phyloP scores from a whole-genome alignment of 1,284 basidiomycete species.

The Trichosporon sp. region DNA sequence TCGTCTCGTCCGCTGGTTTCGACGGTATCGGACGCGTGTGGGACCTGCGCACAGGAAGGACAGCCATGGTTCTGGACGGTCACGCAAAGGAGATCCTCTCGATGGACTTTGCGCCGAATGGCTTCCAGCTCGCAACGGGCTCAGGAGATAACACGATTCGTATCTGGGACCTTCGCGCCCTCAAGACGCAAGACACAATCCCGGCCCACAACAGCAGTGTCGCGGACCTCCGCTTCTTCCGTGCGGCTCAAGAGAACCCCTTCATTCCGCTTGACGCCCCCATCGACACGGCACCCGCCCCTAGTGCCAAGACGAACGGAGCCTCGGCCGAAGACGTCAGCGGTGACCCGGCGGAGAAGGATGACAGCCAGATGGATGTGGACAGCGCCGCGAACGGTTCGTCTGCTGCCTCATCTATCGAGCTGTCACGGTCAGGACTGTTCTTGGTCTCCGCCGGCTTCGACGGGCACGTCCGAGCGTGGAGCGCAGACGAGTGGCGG shows the following conservation, averaged over 20 bases:
- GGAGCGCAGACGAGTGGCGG: slow-evolving; percentile 99
- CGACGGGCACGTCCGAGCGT: slow-evolving; percentile 90
- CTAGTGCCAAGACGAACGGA: slow-evolving; percentile 32
- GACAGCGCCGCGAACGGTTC: slow-evolving; percentile 9
- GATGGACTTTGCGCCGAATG: slow-evolving; percentile 91
- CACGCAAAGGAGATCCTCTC: slow-evolving; percentile 91
- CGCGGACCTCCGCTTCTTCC: slow-evolving; percentile 92
- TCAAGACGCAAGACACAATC: slow-evolving; percentile 90
- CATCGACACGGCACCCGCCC: slow-evolving; percentile 33
- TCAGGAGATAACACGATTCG: slow-evolving; percentile 95
- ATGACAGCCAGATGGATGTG: slow-evolving; percentile 38
- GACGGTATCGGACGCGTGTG: slow-evolving; percentile 96
- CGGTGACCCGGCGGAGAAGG: slow-evolving; percentile 45
- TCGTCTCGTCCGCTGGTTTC: slow-evolving; percentile 88
- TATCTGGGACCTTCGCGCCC: slow-evolving; percentile 95
- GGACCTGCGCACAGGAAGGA: slow-evolving; percentile 91
- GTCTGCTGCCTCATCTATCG: slow-evolving; percentile 5
- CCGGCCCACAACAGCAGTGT: slow-evolving; percentile 93
- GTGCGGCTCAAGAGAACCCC: slow-evolving; percentile 45
- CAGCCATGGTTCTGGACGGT: slow-evolving; percentile 96
- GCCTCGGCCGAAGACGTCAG: slow-evolving; percentile 28
- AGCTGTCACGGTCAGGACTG: slow-evolving; percentile 66
- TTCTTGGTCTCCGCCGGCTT: slow-evolving; percentile 93
- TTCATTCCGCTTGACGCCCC: slow-evolving; percentile 29
- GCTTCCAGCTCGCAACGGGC: slow-evolving; percentile 94